phyloP scores from a whole-genome alignment of 768 basidiomycete genomes.

The Rhodotorula paludigena region DNA sequence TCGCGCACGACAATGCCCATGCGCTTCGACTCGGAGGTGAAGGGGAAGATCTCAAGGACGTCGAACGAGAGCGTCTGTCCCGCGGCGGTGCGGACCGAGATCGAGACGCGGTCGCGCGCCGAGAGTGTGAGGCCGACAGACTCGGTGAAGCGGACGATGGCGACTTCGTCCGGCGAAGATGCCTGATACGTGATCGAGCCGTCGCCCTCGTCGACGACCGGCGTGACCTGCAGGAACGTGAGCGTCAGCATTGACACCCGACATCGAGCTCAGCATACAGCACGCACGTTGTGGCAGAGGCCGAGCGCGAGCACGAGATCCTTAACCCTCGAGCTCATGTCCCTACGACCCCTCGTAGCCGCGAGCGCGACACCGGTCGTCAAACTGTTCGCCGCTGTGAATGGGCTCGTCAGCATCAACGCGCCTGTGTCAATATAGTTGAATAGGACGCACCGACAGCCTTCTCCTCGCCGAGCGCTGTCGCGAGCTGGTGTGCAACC shows the following conservation, averaged over 20 bases:
- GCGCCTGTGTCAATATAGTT: not conserved
- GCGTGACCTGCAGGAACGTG: slow-evolving; percentile 70
- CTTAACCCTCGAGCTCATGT: slow-evolving; percentile 87
- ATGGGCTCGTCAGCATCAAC: not conserved
- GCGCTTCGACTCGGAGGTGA: slow-evolving; percentile 96
- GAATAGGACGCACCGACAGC: slow-evolving; percentile 54
- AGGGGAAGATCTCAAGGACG: slow-evolving; percentile 91
- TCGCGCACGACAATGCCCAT: slow-evolving; percentile 98
- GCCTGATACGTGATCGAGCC: slow-evolving; percentile 95
- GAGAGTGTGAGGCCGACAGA: slow-evolving; percentile 85
- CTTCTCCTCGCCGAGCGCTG: slow-evolving; percentile 67
- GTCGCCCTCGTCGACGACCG: slow-evolving; percentile 80
- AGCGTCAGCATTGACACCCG: not conserved
- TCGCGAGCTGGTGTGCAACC: slow-evolving; percentile 81
- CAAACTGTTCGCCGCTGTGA: slow-evolving; percentile 45
- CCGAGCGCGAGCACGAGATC: slow-evolving; percentile 91
- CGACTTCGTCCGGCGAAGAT: slow-evolving; percentile 97
- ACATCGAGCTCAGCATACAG: not conserved
- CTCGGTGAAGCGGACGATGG: slow-evolving; percentile 95
- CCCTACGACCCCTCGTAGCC: slow-evolving; percentile 69
- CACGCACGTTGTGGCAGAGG: slow-evolving; percentile 84
- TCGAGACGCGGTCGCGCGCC: slow-evolving; percentile 83
- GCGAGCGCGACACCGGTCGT: slow-evolving; percentile 78
- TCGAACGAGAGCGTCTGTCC: slow-evolving; percentile 67
- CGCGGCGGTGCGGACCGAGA: slow-evolving; percentile 69